Conservation (phyloP, 768 basidiomycete genomes). For the Leccinum truebloodii region DNA sequence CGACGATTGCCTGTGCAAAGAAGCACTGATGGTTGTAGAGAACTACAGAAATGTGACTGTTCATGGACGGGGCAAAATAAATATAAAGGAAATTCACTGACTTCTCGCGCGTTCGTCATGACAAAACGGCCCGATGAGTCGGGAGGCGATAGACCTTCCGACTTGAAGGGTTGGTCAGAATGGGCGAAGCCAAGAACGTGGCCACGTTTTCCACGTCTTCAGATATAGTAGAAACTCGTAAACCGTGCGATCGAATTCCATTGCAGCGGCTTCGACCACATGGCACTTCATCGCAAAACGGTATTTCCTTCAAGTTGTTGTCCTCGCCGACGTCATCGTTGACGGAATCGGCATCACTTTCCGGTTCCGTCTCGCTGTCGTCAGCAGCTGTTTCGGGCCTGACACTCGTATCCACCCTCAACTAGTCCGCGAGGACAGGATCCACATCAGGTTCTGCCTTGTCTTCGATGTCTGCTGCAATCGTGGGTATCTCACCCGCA, state of each 20-base stretch:
- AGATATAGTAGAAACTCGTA: slow-evolving; percentile 59
- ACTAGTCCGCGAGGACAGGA: slow-evolving; percentile 59
- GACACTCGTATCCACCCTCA: slow-evolving; percentile 47
- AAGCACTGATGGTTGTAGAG: slow-evolving; percentile 67
- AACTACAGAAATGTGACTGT: slow-evolving; percentile 36
- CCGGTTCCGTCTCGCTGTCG: slow-evolving; percentile 49
- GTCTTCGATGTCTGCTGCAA: slow-evolving; percentile 9
- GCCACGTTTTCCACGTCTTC: slow-evolving; percentile 42
- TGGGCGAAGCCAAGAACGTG: slow-evolving; percentile 33
- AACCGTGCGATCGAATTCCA: slow-evolving; percentile 67
- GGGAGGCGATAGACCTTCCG: slow-evolving; percentile 17
- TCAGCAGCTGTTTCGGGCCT: slow-evolving; percentile 15
- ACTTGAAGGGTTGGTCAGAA: slow-evolving; percentile 10
- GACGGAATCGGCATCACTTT: slow-evolving; percentile 69
- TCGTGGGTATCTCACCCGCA: slow-evolving; percentile 1
- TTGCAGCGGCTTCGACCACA: slow-evolving; percentile 12
- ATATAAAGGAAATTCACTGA: slow-evolving; percentile 29
- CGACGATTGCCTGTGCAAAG: slow-evolving; percentile 71
- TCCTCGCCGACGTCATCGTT: slow-evolving; percentile 49
- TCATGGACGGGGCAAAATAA: neutral
- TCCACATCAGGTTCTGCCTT: slow-evolving; percentile 40
- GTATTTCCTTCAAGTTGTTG: slow-evolving; percentile 20
- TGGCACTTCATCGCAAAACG: too few species aligned
- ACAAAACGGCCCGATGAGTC: slow-evolving; percentile 41
- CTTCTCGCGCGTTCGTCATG: slow-evolving; percentile 37